phyloP scores from a whole-genome alignment of 805 yeast genomes.

The Candida orba region DNA sequence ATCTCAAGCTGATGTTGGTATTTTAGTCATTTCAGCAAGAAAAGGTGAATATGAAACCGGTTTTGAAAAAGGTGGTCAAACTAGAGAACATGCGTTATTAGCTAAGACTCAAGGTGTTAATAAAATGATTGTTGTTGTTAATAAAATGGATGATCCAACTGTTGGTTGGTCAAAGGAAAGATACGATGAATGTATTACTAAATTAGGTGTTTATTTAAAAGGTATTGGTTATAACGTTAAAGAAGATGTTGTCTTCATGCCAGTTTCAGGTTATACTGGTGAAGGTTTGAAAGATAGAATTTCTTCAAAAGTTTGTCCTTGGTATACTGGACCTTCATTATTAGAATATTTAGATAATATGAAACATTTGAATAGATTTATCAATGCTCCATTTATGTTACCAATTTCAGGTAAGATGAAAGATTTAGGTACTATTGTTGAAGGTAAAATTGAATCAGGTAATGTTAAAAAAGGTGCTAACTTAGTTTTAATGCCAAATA shows the following conservation, averaged over 20 bases:
- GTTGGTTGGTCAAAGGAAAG: conserved; percentile 95
- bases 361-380: conserved; percentile 75
- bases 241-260: conserved; percentile 87
- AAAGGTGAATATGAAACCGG: conserved; percentile 99
- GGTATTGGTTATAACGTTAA: conserved; percentile 83
- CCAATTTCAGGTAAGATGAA: conserved; percentile 93
- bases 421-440: conserved; percentile 95
- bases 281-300: conserved; percentile 92
- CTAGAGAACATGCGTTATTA: conserved; percentile 93
- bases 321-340: conserved; percentile 92
- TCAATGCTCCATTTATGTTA: conserved; percentile 94
- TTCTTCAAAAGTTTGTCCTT: conserved; percentile 63
- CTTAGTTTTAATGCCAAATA: conserved; percentile 90
- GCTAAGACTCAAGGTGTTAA: conserved; percentile 99
- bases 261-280: conserved; percentile 97
- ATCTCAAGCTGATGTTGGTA: conserved; percentile 98
- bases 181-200: conserved; percentile 89
- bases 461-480: conserved; percentile 73
- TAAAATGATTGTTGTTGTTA: conserved; percentile 85
- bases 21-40: conserved; percentile 94
- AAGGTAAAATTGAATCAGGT: conserved; percentile 97
- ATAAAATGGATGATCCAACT: conserved; percentile 98
- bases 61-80: conserved; percentile 97
- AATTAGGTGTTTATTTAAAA: conserved; percentile 68
- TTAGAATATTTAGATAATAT: conserved; percentile 83